Conservation (phyloP, 352 stramenopile genomes). For the Pythium aristosporum region DNA sequence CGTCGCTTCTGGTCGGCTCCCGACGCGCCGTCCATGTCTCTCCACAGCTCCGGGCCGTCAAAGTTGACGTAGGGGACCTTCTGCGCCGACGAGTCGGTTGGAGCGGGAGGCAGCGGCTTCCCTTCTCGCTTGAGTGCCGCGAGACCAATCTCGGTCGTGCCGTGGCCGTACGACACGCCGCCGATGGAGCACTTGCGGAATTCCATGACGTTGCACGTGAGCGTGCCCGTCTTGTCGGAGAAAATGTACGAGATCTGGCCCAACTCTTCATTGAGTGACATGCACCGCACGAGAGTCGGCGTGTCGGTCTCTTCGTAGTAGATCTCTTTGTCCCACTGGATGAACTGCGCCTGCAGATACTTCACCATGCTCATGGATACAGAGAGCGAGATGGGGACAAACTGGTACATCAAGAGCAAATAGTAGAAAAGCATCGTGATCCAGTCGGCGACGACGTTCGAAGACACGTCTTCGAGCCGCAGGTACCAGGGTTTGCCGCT, state of each 20-base stretch:
- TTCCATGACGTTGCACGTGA: conserved; percentile 99
- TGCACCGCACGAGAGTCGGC: conserved; percentile 79
- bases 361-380: conserved; percentile 96
- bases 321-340: conserved; percentile 69
- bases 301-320: conserved; percentile 72
- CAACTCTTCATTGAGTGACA: conserved; percentile 91
- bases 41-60: conserved; percentile 56
- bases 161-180: conserved; percentile 72
- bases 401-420: conserved; percentile 95
- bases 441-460: conserved; percentile 47
- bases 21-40: conserved; percentile 30
- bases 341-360: conserved; percentile 73
- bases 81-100: conserved; percentile 18
- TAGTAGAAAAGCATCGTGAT: conserved; percentile 90
- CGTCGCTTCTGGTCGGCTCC: conserved; percentile 41
- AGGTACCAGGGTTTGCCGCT: conserved; percentile 66
- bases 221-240: conserved; percentile 98
- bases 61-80: conserved; percentile 52
- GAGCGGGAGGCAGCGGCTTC: conserved; percentile 47
- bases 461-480: conserved; percentile 32
- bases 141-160: not conserved
- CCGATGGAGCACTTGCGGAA: conserved; percentile 90
- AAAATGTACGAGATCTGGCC: conserved; percentile 98
- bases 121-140: conserved; percentile 26
- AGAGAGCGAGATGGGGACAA: conserved; percentile 98